Conservation (phyloP, 495 filamentous ascomycete species). For the Hyaloscypha hepaticicola region DNA sequence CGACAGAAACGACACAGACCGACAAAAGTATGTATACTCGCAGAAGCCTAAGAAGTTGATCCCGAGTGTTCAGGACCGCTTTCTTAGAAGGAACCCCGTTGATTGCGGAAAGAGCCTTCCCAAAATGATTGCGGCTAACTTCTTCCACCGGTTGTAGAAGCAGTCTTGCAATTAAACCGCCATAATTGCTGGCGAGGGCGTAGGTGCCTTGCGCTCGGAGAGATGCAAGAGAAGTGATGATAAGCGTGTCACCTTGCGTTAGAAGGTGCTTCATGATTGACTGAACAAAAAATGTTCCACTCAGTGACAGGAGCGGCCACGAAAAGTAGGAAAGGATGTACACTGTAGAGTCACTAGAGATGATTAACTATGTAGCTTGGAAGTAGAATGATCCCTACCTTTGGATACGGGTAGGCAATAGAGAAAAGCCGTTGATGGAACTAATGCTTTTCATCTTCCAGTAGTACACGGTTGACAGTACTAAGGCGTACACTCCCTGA, state of each 20-base stretch:
- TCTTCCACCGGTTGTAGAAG: slow-evolving; percentile 96
- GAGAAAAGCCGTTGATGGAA: slow-evolving; percentile 53
- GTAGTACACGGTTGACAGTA: slow-evolving; percentile 66
- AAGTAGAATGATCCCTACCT: not conserved
- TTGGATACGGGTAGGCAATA: slow-evolving; percentile 36
- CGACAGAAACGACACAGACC: slow-evolving; percentile 61
- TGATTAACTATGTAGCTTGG: not conserved
- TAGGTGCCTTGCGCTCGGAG: slow-evolving; percentile 88
- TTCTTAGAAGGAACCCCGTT: slow-evolving; percentile 14
- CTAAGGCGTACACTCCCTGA: slow-evolving; percentile 71
- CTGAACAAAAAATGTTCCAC: slow-evolving; percentile 81
- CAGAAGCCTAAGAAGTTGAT: slow-evolving; percentile 52
- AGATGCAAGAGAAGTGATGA: slow-evolving; percentile 73
- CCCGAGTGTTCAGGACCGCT: slow-evolving; percentile 37
- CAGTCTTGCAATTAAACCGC: slow-evolving; percentile 82
- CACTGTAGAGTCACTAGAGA: slow-evolving; percentile 17
- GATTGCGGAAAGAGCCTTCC: slow-evolving; percentile 57
- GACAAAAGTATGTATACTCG: slow-evolving; percentile 67
- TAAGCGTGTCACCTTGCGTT: slow-evolving; percentile 89
- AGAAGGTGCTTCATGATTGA: slow-evolving; percentile 85
- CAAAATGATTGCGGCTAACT: slow-evolving; percentile 82
- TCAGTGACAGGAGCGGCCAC: slow-evolving; percentile 61
- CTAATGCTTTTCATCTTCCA: slow-evolving; percentile 46
- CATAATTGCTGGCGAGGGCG: slow-evolving; percentile 91
- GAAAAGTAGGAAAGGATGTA: slow-evolving; percentile 67